A percentile compares a stretch with the other conserved stretches of the same genome.
phyloP scores from a whole-genome alignment of 2,329 filamentous ascomycete genomes.

The Laburnicola sp. region DNA sequence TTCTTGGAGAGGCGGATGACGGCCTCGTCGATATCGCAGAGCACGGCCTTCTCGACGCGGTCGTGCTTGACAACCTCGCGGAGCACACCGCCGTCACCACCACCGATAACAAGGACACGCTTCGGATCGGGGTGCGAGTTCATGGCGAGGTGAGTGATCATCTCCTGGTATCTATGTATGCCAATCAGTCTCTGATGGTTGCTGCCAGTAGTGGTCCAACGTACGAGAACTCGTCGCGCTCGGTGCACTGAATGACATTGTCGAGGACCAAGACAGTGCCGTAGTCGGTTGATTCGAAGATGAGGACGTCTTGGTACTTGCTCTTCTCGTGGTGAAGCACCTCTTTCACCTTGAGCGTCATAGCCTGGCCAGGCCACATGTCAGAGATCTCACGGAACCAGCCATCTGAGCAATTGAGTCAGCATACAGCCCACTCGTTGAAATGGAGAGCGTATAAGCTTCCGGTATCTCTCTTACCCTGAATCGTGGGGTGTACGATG shows the following conservation, averaged over 20 bases:
- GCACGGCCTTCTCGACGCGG: slow-evolving; percentile 89
- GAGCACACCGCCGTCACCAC: slow-evolving; percentile 95
- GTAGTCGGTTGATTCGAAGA: slow-evolving; percentile 98
- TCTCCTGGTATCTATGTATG: slow-evolving; percentile 82
- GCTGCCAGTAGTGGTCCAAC: slow-evolving; percentile 23
- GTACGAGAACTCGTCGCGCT: slow-evolving; percentile 95
- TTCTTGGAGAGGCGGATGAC: slow-evolving; percentile 98
- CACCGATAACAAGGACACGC: slow-evolving; percentile 97
- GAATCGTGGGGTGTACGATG: slow-evolving; percentile 76
- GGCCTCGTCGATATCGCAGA: slow-evolving; percentile 99
- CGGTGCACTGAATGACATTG: slow-evolving; percentile 98
- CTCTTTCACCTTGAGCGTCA: slow-evolving; percentile 89
- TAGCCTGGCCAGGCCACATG: slow-evolving; percentile 99
- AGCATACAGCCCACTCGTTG: slow-evolving; percentile 1
- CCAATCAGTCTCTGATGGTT: slow-evolving; percentile 19
- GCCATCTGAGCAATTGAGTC: slow-evolving; percentile 68
- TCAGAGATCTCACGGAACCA: slow-evolving; percentile 99
- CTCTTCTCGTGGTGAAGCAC: slow-evolving; percentile 99
- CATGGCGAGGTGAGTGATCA: slow-evolving; percentile 99
- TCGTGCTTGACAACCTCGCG: slow-evolving; percentile 99
- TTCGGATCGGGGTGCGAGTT: slow-evolving; percentile 98
- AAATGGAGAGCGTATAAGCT: background rate
- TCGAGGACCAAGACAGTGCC: slow-evolving; percentile 95
- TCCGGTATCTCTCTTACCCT: slow-evolving; percentile 56
- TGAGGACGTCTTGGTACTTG: slow-evolving; percentile 97